These are phyloP conservation scores for Lactifluus subvellereus DNA, from an alignment of 768 basidiomycete species.

Conservation along the genomic window DNA sequence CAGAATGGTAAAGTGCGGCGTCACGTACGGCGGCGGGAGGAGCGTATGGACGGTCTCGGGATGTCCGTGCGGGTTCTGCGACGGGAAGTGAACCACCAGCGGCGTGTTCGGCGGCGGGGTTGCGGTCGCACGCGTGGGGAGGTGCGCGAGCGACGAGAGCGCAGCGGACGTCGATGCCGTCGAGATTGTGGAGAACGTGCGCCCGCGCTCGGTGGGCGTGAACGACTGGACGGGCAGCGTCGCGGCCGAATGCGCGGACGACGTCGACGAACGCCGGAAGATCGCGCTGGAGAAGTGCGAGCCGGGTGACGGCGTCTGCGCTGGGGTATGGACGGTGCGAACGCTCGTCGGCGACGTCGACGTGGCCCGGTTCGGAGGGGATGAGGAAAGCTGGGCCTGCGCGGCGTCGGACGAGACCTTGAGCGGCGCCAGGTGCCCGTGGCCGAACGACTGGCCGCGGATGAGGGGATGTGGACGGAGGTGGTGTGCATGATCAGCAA, in stretches of 20 bases:
- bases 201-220: conserved; percentile 7
- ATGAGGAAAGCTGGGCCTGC: conserved; percentile 38
- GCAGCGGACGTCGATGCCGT: conserved; percentile 30
- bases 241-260: conserved; percentile 53
- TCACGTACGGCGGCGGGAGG: conserved; percentile 65
- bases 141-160: conserved; percentile 35
- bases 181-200: conserved; percentile 27
- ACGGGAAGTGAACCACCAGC: conserved; percentile 58
- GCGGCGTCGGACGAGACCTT: conserved; percentile 51
- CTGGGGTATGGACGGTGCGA: conserved; percentile 9
- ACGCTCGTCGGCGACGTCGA: conserved; percentile 28
- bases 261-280: conserved; percentile 48
- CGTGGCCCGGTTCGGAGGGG: conserved; percentile 28
- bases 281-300: conserved; percentile 25
- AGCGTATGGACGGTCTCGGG: conserved; percentile 63
- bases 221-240: conserved; percentile 46
- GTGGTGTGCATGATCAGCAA: conserved; percentile 29
- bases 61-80: conserved; percentile 46
- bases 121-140: conserved; percentile 32
- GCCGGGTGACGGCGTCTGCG: neutral
- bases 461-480: conserved; percentile 74
- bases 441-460: conserved; percentile 63
- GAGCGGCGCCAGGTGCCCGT: conserved; percentile 49
- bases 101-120: conserved; percentile 35
- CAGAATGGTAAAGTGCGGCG: conserved; percentile 64